Percentiles rank a stretch among this genome's conserved stretches.
These are phyloP conservation scores for Ajuga reptans DNA, from an alignment of 305 asterid genomes.

Conservation along the genomic window DNA sequence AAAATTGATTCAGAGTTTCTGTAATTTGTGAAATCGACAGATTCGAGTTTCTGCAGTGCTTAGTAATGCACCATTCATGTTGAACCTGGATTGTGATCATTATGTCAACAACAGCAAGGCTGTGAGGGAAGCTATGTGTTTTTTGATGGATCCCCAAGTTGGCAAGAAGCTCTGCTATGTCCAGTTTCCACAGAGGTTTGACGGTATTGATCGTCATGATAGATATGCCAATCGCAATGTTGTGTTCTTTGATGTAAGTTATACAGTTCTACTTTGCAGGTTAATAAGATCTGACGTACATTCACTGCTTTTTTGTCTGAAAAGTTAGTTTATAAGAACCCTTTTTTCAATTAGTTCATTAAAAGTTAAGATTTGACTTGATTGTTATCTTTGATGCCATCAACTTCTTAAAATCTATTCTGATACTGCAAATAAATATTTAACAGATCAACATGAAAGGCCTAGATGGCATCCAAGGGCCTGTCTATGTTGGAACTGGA, in stretches of 20 bases:
- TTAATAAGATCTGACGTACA: background rate
- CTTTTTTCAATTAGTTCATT: background rate
- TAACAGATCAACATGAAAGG: slow-evolving; percentile 78
- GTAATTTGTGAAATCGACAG: slow-evolving; percentile 23
- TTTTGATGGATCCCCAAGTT: slow-evolving; percentile 72
- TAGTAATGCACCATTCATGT: slow-evolving; percentile 73
- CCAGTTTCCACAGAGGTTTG: slow-evolving; percentile 74
- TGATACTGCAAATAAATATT: slow-evolving; percentile 14
- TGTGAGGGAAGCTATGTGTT: slow-evolving; percentile 74
- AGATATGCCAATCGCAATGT: slow-evolving; percentile 70
- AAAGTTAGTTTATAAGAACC: background rate
- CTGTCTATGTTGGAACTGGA: slow-evolving; percentile 80
- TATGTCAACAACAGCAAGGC: slow-evolving; percentile 81
- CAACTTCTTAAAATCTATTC: background rate
- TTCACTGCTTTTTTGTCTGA: background rate
- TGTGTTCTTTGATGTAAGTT: slow-evolving; percentile 61
- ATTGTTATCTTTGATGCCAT: background rate
- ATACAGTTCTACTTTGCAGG: background rate
- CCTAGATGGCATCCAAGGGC: slow-evolving; percentile 85
- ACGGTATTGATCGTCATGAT: slow-evolving; percentile 71
- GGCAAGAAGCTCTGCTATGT: slow-evolving; percentile 78
- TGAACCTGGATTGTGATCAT: slow-evolving; percentile 78
- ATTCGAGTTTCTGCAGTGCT: slow-evolving; percentile 81
- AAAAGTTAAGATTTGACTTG: background rate
- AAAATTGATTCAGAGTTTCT: background rate